Percentiles rank a stretch among this genome's conserved stretches.
Conservation (phyloP, 1,284 basidiomycete species). For the Leccinum solheimii region DNA sequence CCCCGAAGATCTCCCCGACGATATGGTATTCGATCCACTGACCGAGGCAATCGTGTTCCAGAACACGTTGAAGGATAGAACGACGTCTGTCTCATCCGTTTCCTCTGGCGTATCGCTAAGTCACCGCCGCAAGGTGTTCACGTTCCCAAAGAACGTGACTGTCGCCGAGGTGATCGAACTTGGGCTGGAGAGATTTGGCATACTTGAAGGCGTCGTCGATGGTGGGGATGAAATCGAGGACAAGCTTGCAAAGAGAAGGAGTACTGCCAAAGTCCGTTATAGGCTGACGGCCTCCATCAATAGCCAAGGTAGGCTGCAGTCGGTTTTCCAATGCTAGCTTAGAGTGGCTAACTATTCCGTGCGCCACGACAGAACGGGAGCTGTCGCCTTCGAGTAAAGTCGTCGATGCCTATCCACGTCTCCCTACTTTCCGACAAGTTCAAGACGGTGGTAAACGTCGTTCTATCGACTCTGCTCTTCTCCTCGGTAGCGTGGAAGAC, state of each 20-base stretch:
- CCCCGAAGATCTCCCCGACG: constrained; percentile 88
- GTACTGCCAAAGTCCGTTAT: constrained; percentile 79
- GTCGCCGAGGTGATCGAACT: constrained; percentile 96
- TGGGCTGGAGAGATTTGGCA: constrained; percentile 89
- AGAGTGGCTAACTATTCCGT: too few species aligned
- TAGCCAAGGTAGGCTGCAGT: constrained; percentile 57
- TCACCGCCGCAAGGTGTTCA: constrained; percentile 73
- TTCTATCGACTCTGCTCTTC: too few species aligned
- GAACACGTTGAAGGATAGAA: constrained; percentile 58
- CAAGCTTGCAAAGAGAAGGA: constrained; percentile 77
- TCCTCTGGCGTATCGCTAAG: constrained; percentile 58
- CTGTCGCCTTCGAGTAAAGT: too few species aligned
- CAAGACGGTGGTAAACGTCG: too few species aligned
- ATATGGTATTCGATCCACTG: constrained; percentile 88
- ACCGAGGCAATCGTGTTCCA: constrained; percentile 90
- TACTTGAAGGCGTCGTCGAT: constrained; percentile 93
- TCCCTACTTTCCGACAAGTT: too few species aligned
- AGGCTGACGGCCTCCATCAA: constrained; percentile 61
- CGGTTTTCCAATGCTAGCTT: constrained; percentile 37
- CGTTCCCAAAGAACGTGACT: constrained; percentile 90
- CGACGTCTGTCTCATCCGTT: constrained; percentile 41
- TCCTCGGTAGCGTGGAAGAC: too few species aligned
- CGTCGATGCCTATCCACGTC: too few species aligned
- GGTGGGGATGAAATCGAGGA: constrained; percentile 98
- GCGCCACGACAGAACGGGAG: too few species aligned